A percentile compares a stretch with the other conserved stretches of the same genome.
These are phyloP conservation scores for Pyrus bretschneideri DNA, from an alignment of 306 rosid genomes.

Conservation along the genomic window DNA sequence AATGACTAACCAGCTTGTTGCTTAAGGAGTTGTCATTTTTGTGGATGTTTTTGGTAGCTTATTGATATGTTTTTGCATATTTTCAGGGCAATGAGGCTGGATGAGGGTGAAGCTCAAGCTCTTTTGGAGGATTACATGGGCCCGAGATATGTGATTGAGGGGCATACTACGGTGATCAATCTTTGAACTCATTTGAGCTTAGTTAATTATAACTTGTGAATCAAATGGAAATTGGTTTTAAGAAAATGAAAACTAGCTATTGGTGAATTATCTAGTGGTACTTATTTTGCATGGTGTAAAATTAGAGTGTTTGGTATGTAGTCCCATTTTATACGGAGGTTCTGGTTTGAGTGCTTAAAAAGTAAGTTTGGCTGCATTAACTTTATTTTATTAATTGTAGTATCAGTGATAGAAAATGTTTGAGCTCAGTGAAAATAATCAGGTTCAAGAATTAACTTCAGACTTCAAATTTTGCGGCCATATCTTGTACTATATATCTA, in stretches of 20 bases:
- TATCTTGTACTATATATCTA: not conserved
- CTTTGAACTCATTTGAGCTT: conserved; percentile 17
- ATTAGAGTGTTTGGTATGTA: not conserved
- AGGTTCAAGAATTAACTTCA: not conserved
- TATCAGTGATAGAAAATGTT: not conserved
- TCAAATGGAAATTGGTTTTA: not conserved
- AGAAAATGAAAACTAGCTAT: not conserved
- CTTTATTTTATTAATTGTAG: not conserved
- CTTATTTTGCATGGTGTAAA: not conserved
- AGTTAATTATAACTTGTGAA: conserved; percentile 5
- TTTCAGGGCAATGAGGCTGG: conserved; percentile 62
- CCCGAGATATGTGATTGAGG: conserved; percentile 76
- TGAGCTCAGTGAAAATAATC: not conserved
- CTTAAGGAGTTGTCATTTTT: not conserved
- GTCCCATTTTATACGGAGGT: not conserved
- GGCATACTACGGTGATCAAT: conserved; percentile 50
- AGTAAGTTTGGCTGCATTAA: not conserved
- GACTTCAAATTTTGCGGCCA: not conserved
- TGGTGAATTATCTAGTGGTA: not conserved
- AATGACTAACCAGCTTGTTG: conserved; percentile 11
- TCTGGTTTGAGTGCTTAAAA: not conserved
- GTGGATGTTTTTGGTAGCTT: conserved; percentile 4
- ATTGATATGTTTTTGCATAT: not conserved
- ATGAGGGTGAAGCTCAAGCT: conserved; percentile 45
- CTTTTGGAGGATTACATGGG: conserved; percentile 69